Conservation (phyloP, 345 rosid genomes). For the Linum trigynum region DNA sequence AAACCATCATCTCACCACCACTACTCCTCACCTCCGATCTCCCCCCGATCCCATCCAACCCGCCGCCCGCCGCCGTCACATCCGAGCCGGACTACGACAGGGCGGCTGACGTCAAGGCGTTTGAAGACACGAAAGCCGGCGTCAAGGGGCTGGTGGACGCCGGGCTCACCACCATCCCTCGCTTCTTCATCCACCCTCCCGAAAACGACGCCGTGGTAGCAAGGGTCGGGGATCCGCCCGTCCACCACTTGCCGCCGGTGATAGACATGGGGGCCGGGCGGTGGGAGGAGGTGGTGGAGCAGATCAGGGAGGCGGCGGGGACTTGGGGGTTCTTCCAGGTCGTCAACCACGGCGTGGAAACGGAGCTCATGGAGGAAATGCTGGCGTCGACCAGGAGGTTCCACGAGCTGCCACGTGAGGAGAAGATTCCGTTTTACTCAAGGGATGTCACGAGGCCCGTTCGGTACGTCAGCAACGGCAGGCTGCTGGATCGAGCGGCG, state of each 20-base stretch:
- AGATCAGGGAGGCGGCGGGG: slow-evolving; percentile 22
- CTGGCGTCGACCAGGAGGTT: slow-evolving; percentile 19
- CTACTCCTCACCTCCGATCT: background rate
- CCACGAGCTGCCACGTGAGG: slow-evolving; percentile 28
- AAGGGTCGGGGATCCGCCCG: slow-evolving; percentile 16
- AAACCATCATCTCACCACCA: background rate
- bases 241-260: background rate
- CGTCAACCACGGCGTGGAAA: slow-evolving; percentile 21
- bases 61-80: too few species aligned
- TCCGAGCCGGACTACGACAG: slow-evolving; percentile 8
- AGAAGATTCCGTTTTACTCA: slow-evolving; percentile 18
- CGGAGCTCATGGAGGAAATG: slow-evolving; percentile 18
- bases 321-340: slow-evolving; percentile 31
- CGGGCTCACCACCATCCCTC: slow-evolving; percentile 23
- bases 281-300: slow-evolving; percentile 9
- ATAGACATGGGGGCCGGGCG: background rate
- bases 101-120: slow-evolving; percentile 18
- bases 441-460: slow-evolving; percentile 19
- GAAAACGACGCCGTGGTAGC: background rate
- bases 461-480: slow-evolving; percentile 13
- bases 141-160: slow-evolving; percentile 33
- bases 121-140: slow-evolving; percentile 32
- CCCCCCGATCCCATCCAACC: background rate
- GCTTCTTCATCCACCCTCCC: slow-evolving; percentile 16
- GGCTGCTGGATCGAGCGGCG: slow-evolving; percentile 9